Conservation (phyloP, 371 early-diverging fungal genomes). For the Mortierella sp. region DNA sequence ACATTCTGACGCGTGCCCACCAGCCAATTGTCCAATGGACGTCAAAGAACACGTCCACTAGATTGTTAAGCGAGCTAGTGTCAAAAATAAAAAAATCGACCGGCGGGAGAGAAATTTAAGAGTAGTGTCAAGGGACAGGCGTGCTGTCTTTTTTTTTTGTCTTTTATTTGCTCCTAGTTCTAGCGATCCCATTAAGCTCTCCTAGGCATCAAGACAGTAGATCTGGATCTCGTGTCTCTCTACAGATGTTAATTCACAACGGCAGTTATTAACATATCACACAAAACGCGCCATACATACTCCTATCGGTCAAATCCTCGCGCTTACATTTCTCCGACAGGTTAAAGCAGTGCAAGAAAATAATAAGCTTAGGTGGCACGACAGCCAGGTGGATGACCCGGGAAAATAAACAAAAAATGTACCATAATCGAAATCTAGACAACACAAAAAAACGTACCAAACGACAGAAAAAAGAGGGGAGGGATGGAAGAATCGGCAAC, state of each 20-base stretch:
- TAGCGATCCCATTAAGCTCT: not conserved
- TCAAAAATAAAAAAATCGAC: not conserved
- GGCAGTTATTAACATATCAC: not conserved
- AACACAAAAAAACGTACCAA: not conserved
- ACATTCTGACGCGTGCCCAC: not conserved
- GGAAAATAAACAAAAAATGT: not conserved
- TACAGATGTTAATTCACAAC: not conserved
- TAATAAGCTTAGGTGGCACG: not conserved
- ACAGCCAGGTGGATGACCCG: not conserved
- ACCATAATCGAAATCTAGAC: not conserved
- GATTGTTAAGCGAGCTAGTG: not conserved
- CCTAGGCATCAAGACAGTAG: not conserved
- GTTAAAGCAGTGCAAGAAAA: not conserved
- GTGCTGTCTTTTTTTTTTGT: too few species aligned
- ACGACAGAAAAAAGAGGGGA: not conserved
- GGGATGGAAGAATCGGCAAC: not conserved
- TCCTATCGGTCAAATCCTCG: not conserved
- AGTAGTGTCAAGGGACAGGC: too few species aligned
- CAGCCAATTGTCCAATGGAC: not conserved
- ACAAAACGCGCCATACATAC: not conserved
- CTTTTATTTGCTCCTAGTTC: not conserved
- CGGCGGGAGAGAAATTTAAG: too few species aligned
- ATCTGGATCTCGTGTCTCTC: not conserved
- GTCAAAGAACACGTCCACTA: not conserved
- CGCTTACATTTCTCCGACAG: not conserved